phyloP scores from a whole-genome alignment of 257 asterid genomes.

The Solanum habrochaites region DNA sequence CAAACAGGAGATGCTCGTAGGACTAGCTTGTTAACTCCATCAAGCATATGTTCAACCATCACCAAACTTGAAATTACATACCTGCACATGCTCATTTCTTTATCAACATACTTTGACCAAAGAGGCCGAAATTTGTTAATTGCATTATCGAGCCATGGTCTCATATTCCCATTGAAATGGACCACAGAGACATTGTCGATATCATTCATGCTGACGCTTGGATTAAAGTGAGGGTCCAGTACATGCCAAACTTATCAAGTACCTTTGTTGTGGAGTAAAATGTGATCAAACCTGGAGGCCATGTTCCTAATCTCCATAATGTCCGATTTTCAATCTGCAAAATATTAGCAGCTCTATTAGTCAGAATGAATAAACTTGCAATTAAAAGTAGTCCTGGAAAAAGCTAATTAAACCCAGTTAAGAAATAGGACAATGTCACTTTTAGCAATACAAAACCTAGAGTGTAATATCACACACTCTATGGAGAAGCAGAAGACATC shows the following conservation, averaged over 20 bases:
- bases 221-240: conserved; percentile 31
- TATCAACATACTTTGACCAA: conserved; percentile 29
- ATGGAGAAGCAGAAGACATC: not conserved
- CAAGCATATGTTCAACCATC: conserved; percentile 1
- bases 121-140: conserved; percentile 22
- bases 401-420: not conserved
- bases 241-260: conserved; percentile 26
- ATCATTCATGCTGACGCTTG: conserved; percentile 28
- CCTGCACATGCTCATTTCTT: conserved; percentile 11
- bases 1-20: not conserved
- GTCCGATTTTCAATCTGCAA: conserved; percentile 31
- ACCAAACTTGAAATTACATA: conserved; percentile 12
- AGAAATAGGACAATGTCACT: not conserved
- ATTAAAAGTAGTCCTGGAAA: not conserved
- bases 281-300: conserved; percentile 30
- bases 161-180: conserved; percentile 35
- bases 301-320: conserved; percentile 29
- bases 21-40: conserved; percentile 3
- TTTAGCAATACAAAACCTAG: not conserved
- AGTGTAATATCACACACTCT: not conserved
- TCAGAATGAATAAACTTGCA: not conserved
- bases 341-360: not conserved
- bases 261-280: conserved; percentile 27
- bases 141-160: conserved; percentile 37
- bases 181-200: conserved; percentile 32